These are phyloP conservation scores for Hansenula sp. DNA, from an alignment of 1,139 yeast species.

Conservation along the genomic window DNA sequence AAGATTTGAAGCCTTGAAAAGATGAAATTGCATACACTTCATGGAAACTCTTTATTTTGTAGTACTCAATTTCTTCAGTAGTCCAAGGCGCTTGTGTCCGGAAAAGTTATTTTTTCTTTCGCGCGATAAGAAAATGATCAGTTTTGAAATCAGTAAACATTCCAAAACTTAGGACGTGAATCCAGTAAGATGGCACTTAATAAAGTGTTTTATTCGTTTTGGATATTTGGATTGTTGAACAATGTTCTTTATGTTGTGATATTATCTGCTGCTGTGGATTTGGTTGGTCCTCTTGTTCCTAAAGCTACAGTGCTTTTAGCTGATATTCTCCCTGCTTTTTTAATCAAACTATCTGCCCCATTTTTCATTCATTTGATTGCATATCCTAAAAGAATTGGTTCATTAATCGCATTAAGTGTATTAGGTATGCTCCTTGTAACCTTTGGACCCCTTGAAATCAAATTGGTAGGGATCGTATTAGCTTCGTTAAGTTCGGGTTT, in stretches of 20 bases:
- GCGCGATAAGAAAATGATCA: background rate
- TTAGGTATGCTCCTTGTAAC: constrained; percentile 79
- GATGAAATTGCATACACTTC: constrained; percentile 6
- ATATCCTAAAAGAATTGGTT: constrained; percentile 49
- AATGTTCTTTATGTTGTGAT: constrained; percentile 90
- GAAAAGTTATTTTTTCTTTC: background rate
- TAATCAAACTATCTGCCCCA: constrained; percentile 70
- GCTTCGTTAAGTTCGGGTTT: constrained; percentile 86
- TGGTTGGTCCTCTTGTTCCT: constrained; percentile 80
- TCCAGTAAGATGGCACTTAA: background rate
- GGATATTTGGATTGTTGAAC: constrained; percentile 82
- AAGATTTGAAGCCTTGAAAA: constrained; percentile 50
- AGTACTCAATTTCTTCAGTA: no score
- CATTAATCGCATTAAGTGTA: constrained; percentile 55
- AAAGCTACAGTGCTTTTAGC: constrained; percentile 83
- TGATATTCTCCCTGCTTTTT: constrained; percentile 80
- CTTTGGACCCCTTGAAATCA: constrained; percentile 27
- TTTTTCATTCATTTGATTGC: constrained; percentile 67
- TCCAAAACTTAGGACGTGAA: no score
- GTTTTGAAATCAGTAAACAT: no score
- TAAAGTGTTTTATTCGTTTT: constrained; percentile 51
- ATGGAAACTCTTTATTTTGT: no score
- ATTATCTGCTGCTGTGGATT: constrained; percentile 84
- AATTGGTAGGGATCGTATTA: constrained; percentile 66
- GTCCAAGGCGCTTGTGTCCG: background rate